Evolutionary conservation across 352 stramenopile species (phyloP).

Genomic region (Thraustotheca clavata): DNA sequence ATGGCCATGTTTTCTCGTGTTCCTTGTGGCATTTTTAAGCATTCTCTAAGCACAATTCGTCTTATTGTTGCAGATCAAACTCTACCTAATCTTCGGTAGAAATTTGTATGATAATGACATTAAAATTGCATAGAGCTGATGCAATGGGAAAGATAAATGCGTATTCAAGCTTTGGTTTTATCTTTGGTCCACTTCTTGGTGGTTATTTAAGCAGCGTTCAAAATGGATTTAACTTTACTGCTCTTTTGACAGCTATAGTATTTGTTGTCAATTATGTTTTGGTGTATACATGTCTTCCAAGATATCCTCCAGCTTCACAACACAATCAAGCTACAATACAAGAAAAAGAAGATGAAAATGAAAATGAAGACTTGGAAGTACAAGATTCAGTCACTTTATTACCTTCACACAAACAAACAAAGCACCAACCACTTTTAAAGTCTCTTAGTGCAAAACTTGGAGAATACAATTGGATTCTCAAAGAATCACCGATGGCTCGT

Average conservation of each 20-base stretch:
- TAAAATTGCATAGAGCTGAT: slow-evolving; percentile 24
- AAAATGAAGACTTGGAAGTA: not conserved
- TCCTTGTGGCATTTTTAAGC: slow-evolving; percentile 66
- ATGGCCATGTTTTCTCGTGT: slow-evolving; percentile 68
- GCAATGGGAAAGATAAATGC: slow-evolving; percentile 64
- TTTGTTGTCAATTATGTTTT: slow-evolving; percentile 66
- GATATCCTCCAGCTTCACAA: not conserved
- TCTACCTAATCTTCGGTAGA: slow-evolving; percentile 21
- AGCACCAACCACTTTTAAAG: slow-evolving; percentile 25
- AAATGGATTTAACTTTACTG: slow-evolving; percentile 75
- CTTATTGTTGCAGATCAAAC: slow-evolving; percentile 56
- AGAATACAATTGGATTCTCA: slow-evolving; percentile 50
- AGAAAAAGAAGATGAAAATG: not conserved
- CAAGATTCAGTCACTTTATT: not conserved
- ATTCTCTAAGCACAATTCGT: slow-evolving; percentile 74
- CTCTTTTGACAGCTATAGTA: slow-evolving; percentile 54
- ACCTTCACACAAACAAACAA: not conserved
- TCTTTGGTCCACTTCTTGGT: slow-evolving; percentile 56
- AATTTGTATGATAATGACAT: not conserved
- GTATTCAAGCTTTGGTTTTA: slow-evolving; percentile 63
- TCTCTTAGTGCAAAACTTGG: slow-evolving; percentile 48
- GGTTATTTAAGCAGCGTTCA: slow-evolving; percentile 58
- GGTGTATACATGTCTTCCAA: slow-evolving; percentile 24
- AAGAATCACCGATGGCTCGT: slow-evolving; percentile 52
- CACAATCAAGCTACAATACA: not conserved